Evolutionary conservation across 495 filamentous ascomycete species (phyloP).

Genomic region (Cercophora scortea): DNA sequence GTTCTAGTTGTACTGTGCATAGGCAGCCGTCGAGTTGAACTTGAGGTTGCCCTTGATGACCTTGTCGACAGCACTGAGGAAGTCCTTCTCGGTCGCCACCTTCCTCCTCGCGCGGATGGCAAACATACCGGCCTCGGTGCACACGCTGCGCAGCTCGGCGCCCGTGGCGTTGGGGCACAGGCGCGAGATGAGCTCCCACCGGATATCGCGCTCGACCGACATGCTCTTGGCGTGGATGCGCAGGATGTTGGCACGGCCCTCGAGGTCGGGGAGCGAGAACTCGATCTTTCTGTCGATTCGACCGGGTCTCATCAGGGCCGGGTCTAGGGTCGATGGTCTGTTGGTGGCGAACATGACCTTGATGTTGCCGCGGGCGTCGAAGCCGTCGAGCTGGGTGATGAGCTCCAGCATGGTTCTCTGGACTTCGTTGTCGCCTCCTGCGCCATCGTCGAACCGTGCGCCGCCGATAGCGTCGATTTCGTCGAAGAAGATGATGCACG

Average conservation of each 20-base stretch:
- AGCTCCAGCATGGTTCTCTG: conserved; percentile 98
- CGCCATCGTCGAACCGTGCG: conserved; percentile 97
- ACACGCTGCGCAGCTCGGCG: conserved; percentile 88
- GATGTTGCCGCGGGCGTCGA: conserved; percentile 96
- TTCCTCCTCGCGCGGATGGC: conserved; percentile 93
- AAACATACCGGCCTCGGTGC: conserved; percentile 99
- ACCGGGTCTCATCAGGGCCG: conserved; percentile 91
- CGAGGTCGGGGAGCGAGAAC: conserved; percentile 92
- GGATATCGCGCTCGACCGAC: conserved; percentile 96
- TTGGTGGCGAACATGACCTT: conserved; percentile 99
- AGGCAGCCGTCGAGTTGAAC: conserved; percentile 97
- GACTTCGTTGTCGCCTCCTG: conserved; percentile 98
- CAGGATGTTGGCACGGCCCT: conserved; percentile 93
- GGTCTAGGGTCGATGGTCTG: conserved; percentile 89
- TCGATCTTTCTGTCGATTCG: conserved; percentile 99
- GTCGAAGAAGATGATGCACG: conserved; percentile 99
- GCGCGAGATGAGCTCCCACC: conserved; percentile 95
- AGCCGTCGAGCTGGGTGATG: conserved; percentile 96
- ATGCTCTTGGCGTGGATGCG: conserved; percentile 99
- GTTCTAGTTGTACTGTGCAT: conserved; percentile 95
- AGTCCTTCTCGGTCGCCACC: conserved; percentile 99
- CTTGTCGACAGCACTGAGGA: conserved; percentile 95
- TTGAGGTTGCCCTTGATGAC: conserved; percentile 99
- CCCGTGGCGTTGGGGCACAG: conserved; percentile 96
- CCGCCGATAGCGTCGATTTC: conserved; percentile 97